Evolutionary conservation across 495 filamentous ascomycete species (phyloP).

Genomic region (Penicillium crystallinum): DNA sequence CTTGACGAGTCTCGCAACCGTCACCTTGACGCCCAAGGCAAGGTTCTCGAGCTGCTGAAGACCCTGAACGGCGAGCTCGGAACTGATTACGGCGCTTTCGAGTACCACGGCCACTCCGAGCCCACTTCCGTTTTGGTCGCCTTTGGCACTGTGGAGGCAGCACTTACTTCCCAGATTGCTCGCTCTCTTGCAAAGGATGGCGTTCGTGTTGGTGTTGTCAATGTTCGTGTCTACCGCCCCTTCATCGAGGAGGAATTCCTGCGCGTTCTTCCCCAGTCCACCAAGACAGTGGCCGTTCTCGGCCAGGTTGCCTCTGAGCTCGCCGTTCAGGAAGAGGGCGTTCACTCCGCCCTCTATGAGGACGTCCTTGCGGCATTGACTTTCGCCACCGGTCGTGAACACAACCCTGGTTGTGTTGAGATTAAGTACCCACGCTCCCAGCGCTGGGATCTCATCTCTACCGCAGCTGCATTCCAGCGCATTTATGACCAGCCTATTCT

Average conservation of each 20-base stretch:
- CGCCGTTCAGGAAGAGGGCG: slow-evolving; percentile 57
- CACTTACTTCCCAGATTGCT: slow-evolving; percentile 78
- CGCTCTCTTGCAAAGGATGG: slow-evolving; percentile 64
- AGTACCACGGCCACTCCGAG: slow-evolving; percentile 81
- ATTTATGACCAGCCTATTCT: slow-evolving; percentile 51
- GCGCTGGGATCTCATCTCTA: slow-evolving; percentile 73
- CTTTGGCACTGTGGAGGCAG: slow-evolving; percentile 86
- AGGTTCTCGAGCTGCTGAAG: slow-evolving; percentile 66
- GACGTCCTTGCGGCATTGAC: slow-evolving; percentile 82
- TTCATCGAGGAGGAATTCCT: slow-evolving; percentile 94
- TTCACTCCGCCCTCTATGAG: slow-evolving; percentile 77
- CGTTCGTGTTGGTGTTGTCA: slow-evolving; percentile 76
- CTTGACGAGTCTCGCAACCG: slow-evolving; percentile 58
- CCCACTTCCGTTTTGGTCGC: slow-evolving; percentile 80
- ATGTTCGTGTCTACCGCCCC: slow-evolving; percentile 87
- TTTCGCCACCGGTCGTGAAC: slow-evolving; percentile 62
- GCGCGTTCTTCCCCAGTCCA: slow-evolving; percentile 66
- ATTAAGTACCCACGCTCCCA: slow-evolving; percentile 83
- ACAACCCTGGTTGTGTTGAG: slow-evolving; percentile 61
- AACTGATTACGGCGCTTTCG: slow-evolving; percentile 85
- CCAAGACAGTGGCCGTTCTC: slow-evolving; percentile 63
- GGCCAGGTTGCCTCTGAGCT: slow-evolving; percentile 56
- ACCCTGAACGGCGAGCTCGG: slow-evolving; percentile 89
- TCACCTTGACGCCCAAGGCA: slow-evolving; percentile 67
- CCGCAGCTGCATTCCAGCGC: slow-evolving; percentile 63